These are phyloP conservation scores for Panaeolus cyanescens DNA, from an alignment of 768 basidiomycete species.

Conservation along the genomic window DNA sequence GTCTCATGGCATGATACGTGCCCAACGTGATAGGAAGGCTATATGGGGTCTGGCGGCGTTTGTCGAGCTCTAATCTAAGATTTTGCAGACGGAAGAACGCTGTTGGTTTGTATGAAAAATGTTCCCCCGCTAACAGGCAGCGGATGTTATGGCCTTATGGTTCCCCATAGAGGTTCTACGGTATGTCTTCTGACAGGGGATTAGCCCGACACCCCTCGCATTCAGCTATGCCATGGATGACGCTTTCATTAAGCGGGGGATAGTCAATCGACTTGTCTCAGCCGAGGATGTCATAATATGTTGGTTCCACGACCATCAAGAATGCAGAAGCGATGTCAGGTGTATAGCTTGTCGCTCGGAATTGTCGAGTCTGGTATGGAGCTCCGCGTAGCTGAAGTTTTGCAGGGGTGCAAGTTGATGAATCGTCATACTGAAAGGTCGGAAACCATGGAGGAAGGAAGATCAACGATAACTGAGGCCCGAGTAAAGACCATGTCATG, in stretches of 20 bases:
- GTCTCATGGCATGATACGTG: no score
- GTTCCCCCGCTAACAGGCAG: neutral
- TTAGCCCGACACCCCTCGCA: neutral
- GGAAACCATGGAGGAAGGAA: conserved; percentile 1
- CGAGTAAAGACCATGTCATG: neutral
- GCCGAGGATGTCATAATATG: conserved; percentile 2
- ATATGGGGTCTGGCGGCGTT: conserved; percentile 1
- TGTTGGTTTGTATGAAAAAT: neutral
- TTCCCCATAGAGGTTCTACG: neutral
- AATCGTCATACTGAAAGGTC: neutral
- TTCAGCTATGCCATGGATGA: neutral
- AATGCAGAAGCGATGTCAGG: neutral
- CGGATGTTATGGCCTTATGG: neutral
- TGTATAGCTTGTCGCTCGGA: neutral
- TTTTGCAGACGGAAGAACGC: neutral
- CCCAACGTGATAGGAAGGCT: neutral
- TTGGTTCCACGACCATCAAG: neutral
- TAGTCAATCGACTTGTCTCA: neutral
- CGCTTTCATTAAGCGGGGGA: neutral
- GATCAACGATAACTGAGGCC: conserved; percentile 2
- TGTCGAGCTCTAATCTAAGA: neutral
- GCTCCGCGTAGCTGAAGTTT: neutral
- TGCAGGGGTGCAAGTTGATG: neutral
- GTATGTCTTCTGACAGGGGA: neutral
- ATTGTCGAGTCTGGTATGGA: neutral